Conservation (phyloP, 495 filamentous ascomycete genomes). For the Penicillium herquei region DNA sequence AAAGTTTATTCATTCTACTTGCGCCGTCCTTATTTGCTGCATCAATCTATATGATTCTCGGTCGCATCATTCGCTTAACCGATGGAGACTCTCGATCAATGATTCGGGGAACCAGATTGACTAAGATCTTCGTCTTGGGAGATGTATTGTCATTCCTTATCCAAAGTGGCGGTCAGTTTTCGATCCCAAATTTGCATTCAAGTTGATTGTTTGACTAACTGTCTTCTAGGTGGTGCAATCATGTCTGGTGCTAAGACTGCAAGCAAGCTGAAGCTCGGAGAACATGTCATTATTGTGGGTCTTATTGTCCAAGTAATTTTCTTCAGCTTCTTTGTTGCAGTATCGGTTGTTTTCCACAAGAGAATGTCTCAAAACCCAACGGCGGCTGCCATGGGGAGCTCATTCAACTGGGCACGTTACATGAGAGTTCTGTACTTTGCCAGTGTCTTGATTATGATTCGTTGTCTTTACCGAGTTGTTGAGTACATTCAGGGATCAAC, state of each 20-base stretch:
- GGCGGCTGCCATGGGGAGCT: neutral
- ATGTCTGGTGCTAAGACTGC: constrained; percentile 14
- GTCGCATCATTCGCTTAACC: constrained; percentile 42
- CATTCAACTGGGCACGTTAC: constrained; percentile 42
- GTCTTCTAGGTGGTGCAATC: constrained; percentile 21
- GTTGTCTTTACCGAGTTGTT: constrained; percentile 59
- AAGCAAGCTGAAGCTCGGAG: constrained; percentile 23
- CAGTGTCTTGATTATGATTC: constrained; percentile 55
- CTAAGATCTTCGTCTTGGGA: constrained; percentile 31
- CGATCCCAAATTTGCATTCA: neutral
- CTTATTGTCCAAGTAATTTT: constrained; percentile 41
- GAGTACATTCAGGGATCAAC: constrained; percentile 59
- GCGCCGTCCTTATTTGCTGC: constrained; percentile 20
- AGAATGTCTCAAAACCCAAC: constrained; percentile 31
- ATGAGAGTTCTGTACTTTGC: constrained; percentile 49
- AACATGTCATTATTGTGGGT: constrained; percentile 43
- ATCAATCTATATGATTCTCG: constrained; percentile 57
- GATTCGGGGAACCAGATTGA: constrained; percentile 15
- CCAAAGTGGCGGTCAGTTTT: constrained; percentile 15
- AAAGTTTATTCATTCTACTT: constrained; percentile 13
- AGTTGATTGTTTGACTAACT: neutral
- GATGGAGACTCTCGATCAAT: constrained; percentile 35
- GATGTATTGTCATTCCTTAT: constrained; percentile 28
- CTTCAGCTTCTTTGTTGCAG: constrained; percentile 42
- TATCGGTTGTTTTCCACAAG: constrained; percentile 32